A percentile compares a stretch with the other conserved stretches of the same genome.
These are phyloP conservation scores for Phytophthora boehmeriae DNA, from an alignment of 352 stramenopile species.

Conservation along the genomic window DNA sequence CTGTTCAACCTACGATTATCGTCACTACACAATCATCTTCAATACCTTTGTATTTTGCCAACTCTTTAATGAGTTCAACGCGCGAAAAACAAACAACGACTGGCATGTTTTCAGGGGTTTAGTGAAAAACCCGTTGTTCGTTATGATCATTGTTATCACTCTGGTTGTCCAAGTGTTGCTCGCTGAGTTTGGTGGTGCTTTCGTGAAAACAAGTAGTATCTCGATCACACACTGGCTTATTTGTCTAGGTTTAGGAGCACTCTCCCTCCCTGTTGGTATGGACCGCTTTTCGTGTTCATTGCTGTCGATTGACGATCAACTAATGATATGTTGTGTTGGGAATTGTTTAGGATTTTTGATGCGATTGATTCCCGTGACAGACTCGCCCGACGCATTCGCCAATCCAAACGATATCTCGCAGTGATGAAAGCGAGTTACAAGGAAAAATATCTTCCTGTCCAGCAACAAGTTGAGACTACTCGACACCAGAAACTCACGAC, in stretches of 20 bases:
- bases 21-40: slow-evolving; percentile 98
- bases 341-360: slow-evolving; percentile 73
- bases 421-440: slow-evolving; percentile 18
- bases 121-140: slow-evolving; percentile 92
- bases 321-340: neutral
- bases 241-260: slow-evolving; percentile 60
- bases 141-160: slow-evolving; percentile 92
- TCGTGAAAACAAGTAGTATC: slow-evolving; percentile 79
- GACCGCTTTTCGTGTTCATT: neutral
- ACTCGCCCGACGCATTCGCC: slow-evolving; percentile 68
- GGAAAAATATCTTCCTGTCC: neutral
- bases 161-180: slow-evolving; percentile 95
- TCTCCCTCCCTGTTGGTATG: slow-evolving; percentile 78
- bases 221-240: slow-evolving; percentile 65
- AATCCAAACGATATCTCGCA: slow-evolving; percentile 77
- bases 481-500: too few relatives aligned
- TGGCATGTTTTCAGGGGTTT: slow-evolving; percentile 96
- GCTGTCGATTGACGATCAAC: neutral
- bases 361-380: slow-evolving; percentile 72
- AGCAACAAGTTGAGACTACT: neutral
- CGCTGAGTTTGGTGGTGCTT: slow-evolving; percentile 94
- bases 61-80: slow-evolving; percentile 92
- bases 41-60: slow-evolving; percentile 98
- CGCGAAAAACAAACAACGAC: slow-evolving; percentile 92
- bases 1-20: slow-evolving; percentile 75